Evolutionary conservation across 108 stramenopile genomes (phyloP).

Genomic region (Cylindrotheca closterium): DNA sequence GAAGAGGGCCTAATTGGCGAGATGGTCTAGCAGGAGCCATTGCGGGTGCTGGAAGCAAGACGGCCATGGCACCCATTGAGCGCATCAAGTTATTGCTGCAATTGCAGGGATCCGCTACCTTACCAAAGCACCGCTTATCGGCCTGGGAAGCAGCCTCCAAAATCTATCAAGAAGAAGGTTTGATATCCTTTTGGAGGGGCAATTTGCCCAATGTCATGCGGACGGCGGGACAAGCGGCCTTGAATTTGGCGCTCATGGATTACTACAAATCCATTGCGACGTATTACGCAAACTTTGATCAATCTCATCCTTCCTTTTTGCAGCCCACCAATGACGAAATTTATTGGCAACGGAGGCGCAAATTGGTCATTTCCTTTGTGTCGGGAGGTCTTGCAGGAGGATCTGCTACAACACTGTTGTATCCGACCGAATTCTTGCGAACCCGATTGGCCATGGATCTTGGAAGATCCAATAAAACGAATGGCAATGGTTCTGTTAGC

Average conservation of each 20-base stretch:
- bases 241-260: conserved; percentile 85
- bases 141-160: conserved; percentile 59
- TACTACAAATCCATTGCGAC: conserved; percentile 55
- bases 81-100: conserved; percentile 97
- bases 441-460: conserved; percentile 97
- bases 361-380: conserved; percentile 65
- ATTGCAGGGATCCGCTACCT: conserved; percentile 45
- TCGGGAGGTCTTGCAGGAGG: conserved; percentile 97
- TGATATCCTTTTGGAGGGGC: conserved; percentile 82
- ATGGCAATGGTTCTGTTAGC: too few relatives aligned
- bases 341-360: conserved; percentile 36
- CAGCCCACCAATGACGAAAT: not conserved
- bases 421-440: conserved; percentile 95
- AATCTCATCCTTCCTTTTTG: not conserved
- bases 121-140: not conserved
- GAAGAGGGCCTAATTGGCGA: conserved; percentile 27
- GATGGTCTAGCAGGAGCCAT: conserved; percentile 78
- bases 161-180: conserved; percentile 61
- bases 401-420: conserved; percentile 91
- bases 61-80: conserved; percentile 95
- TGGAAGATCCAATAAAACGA: conserved; percentile 44
- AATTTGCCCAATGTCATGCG: conserved; percentile 80
- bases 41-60: conserved; percentile 86
- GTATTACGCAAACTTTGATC: not conserved
- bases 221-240: conserved; percentile 70